Conservation (phyloP, 352 stramenopile species). For the Phytophthora ohioensis region DNA sequence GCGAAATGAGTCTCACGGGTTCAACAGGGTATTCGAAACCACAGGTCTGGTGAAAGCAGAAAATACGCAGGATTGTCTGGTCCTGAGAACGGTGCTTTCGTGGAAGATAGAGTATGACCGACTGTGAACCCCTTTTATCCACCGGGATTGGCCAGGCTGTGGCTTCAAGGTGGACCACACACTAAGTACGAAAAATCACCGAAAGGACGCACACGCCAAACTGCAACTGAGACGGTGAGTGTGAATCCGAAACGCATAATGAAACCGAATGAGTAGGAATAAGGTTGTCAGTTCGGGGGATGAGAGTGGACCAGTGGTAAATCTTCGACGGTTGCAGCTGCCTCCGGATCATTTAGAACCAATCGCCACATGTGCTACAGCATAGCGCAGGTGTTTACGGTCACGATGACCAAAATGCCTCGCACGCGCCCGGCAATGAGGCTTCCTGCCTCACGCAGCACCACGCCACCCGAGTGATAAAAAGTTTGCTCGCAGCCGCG, state of each 20-base stretch:
- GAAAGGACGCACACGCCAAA: constrained; percentile 25
- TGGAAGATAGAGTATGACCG: neutral
- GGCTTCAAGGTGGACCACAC: constrained; percentile 45
- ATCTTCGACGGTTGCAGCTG: constrained; percentile 22
- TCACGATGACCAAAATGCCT: constrained; percentile 2
- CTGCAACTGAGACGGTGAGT: constrained; percentile 39
- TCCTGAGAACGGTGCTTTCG: neutral
- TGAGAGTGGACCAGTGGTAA: neutral
- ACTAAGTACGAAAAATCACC: constrained; percentile 28
- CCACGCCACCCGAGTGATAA: neutral
- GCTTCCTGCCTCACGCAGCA: neutral
- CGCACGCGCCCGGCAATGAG: neutral
- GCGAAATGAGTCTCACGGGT: neutral
- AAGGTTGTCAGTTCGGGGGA: constrained; percentile 28
- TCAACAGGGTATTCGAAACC: constrained; percentile 8
- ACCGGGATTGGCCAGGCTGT: constrained; percentile 25
- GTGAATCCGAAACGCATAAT: constrained; percentile 23
- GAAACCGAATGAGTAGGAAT: constrained; percentile 10
- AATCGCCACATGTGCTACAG: neutral
- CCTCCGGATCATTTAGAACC: constrained; percentile 21
- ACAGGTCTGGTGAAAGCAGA: neutral
- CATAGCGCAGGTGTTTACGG: neutral
- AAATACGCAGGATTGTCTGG: neutral
- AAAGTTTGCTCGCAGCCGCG: neutral
- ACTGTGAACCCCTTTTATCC: constrained; percentile 20